A percentile compares a stretch with the other conserved stretches of the same genome.
These are phyloP conservation scores for Kwoniella sp. DNA, from an alignment of 768 basidiomycete genomes.

Conservation along the genomic window DNA sequence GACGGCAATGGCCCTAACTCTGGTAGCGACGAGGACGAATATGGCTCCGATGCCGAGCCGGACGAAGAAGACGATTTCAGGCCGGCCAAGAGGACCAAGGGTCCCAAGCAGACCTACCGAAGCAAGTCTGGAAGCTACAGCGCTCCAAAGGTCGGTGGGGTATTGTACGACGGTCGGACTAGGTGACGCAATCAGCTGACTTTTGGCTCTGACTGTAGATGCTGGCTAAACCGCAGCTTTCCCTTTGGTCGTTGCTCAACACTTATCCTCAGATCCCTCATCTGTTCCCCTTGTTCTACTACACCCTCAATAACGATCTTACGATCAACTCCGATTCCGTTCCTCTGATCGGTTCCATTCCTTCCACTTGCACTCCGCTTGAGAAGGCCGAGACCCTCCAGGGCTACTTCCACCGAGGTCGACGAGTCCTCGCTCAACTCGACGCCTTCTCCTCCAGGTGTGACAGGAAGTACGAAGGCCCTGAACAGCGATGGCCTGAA, in stretches of 20 bases:
- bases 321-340: conserved; percentile 55
- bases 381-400: conserved; percentile 51
- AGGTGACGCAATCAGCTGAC: conserved; percentile 1
- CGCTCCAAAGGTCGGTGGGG: conserved; percentile 27
- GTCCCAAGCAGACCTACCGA: conserved; percentile 7
- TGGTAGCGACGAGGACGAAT: conserved; percentile 35
- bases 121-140: conserved; percentile 6
- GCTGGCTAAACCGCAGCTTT: conserved; percentile 32
- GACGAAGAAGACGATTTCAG: conserved; percentile 54
- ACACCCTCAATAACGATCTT: conserved; percentile 54
- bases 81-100: conserved; percentile 40
- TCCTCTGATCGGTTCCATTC: conserved; percentile 55
- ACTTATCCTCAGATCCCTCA: conserved; percentile 48
- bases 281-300: conserved; percentile 55
- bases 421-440: conserved; percentile 51
- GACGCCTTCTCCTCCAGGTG: conserved; percentile 53
- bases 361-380: conserved; percentile 45
- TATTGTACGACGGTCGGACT: too few species aligned
- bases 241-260: conserved; percentile 48
- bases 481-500: conserved; percentile 50
- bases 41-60: conserved; percentile 15
- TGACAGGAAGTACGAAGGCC: conserved; percentile 54
- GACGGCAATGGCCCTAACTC: conserved; percentile 35
- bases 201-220: conserved; percentile 13
- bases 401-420: conserved; percentile 51